A percentile compares a stretch with the other conserved stretches of the same genome.
These are phyloP conservation scores for Fagus crenata DNA, from an alignment of 306 rosid species.

Conservation along the genomic window DNA sequence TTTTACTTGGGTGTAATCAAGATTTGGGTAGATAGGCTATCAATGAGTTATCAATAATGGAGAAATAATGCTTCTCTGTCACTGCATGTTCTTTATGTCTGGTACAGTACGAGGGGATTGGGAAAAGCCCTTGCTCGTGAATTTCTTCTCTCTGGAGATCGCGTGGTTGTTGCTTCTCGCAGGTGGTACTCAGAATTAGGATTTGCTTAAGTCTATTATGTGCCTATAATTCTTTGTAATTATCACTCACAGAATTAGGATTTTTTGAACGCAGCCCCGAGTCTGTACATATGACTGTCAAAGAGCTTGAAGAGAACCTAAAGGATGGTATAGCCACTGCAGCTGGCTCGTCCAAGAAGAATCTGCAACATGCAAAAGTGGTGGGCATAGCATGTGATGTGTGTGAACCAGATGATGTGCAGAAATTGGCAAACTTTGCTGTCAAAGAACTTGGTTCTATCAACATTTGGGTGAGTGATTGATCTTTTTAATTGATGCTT, in stretches of 20 bases:
- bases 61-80: background rate
- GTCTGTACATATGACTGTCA: conserved; percentile 69
- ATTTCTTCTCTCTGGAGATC: conserved; percentile 92
- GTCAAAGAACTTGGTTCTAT: conserved; percentile 64
- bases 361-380: conserved; percentile 68
- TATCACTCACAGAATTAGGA: conserved; percentile 33
- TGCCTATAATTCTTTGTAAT: background rate
- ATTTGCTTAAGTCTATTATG: conserved; percentile 15
- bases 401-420: conserved; percentile 70
- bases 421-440: conserved; percentile 66
- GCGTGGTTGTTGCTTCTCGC: conserved; percentile 80
- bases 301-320: conserved; percentile 86
- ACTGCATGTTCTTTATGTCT: conserved; percentile 32
- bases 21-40: background rate
- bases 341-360: conserved; percentile 51
- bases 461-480: conserved; percentile 80
- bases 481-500: background rate
- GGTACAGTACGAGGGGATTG: conserved; percentile 86
- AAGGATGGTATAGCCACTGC: conserved; percentile 60
- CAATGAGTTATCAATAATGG: background rate
- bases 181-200: conserved; percentile 56
- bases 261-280: conserved; percentile 66
- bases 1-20: background rate
- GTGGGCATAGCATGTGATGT: conserved; percentile 87
- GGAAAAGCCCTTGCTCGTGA: conserved; percentile 97